These are phyloP conservation scores for Bruguiera hainesii DNA, from an alignment of 441 rosid species.

Conservation along the genomic window DNA sequence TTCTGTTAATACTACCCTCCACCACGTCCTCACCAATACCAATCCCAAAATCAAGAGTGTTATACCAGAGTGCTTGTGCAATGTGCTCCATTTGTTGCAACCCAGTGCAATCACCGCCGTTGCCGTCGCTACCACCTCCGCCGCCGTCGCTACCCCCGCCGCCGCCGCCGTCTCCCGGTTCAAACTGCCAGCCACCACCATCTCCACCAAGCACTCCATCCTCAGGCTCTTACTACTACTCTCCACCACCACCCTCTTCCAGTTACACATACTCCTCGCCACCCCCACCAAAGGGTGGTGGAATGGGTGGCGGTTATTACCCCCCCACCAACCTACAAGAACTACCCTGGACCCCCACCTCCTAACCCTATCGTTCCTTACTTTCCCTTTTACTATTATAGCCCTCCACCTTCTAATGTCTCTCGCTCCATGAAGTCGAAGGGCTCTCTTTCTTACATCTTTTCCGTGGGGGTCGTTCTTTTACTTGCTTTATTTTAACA, in stretches of 20 bases:
- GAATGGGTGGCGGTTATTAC: constrained; percentile 39
- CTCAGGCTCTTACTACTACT: constrained; percentile 35
- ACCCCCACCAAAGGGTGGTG: constrained; percentile 47
- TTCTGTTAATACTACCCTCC: constrained; percentile 11
- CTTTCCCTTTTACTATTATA: constrained; percentile 76
- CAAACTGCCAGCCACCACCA: constrained; percentile 70
- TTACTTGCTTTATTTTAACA: constrained; percentile 30
- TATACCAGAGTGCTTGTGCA: constrained; percentile 74
- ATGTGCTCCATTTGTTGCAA: constrained; percentile 82
- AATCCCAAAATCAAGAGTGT: constrained; percentile 26
- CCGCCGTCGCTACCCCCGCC: constrained; percentile 41
- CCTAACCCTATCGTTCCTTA: constrained; percentile 92
- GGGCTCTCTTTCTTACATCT: constrained; percentile 9
- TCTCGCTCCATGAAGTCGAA: constrained; percentile 30
- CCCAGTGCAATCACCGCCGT: constrained; percentile 50
- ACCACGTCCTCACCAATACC: constrained; percentile 12
- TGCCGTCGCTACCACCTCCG: constrained; percentile 38
- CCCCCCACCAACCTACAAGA: constrained; percentile 69
- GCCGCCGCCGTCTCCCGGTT: constrained; percentile 33
- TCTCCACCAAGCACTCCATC: constrained; percentile 54
- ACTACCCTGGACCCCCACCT: constrained; percentile 68
- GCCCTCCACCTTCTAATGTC: constrained; percentile 55
- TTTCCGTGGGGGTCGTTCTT: constrained; percentile 12
- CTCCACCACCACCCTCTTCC: constrained; percentile 71
- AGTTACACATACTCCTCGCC: constrained; percentile 54